Conservation (phyloP, 345 rosid species). For the Sonneratia caseolaris region DNA sequence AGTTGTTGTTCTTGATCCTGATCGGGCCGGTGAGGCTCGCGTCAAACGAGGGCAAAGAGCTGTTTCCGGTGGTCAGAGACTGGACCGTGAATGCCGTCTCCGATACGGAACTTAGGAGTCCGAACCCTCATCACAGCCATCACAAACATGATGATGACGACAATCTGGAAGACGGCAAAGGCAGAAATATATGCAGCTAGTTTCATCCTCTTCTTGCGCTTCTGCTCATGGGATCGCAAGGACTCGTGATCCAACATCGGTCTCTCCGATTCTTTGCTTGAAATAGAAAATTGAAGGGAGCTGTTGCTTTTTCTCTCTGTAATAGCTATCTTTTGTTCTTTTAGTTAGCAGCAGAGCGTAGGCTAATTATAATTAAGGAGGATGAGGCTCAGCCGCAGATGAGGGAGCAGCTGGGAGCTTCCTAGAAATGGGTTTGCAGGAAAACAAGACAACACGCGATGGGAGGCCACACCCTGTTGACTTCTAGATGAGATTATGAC, state of each 20-base stretch:
- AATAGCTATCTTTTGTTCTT: too few relatives aligned
- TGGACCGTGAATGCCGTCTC: constrained; percentile 7
- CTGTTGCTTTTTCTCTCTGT: too few relatives aligned
- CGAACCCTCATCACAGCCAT: constrained; percentile 13
- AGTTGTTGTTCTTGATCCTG: constrained; percentile 18
- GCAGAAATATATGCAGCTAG: constrained; percentile 8
- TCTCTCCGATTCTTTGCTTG: too few relatives aligned
- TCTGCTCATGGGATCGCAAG: constrained; percentile 1
- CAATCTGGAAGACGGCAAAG: constrained; percentile 14
- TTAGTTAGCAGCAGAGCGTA: too few relatives aligned
- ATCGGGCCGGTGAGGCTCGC: constrained; percentile 4
- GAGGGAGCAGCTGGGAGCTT: too few relatives aligned
- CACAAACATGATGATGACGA: constrained; percentile 13
- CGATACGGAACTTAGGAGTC: constrained; percentile 13
- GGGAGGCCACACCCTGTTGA: too few relatives aligned
- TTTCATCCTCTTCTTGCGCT: constrained; percentile 15
- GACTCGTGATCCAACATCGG: constrained; percentile 3
- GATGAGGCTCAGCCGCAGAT: too few relatives aligned
- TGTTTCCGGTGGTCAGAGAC: neutral
- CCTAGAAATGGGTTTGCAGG: too few relatives aligned
- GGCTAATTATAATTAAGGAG: too few relatives aligned
- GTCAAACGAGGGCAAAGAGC: constrained; percentile 12
- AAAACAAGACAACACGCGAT: too few relatives aligned
- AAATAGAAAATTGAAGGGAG: too few relatives aligned
- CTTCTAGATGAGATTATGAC: too few relatives aligned